Base-by-base conservation (phyloP, 768 basidiomycete genomes). In the Hypholoma fasciculare region DNA sequence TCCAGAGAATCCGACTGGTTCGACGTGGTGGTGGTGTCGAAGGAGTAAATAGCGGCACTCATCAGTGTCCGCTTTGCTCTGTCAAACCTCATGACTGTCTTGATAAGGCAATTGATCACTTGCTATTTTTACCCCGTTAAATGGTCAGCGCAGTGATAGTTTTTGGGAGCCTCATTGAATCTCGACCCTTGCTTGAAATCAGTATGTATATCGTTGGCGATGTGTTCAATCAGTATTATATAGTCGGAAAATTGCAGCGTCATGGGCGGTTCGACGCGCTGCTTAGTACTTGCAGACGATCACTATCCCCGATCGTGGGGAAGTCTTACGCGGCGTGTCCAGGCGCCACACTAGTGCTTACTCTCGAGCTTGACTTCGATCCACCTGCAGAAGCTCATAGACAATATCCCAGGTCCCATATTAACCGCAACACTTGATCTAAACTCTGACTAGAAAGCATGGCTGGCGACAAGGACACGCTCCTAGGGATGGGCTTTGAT, bases 401-500 rank as follows among this genome's bases (percentile, higher is more conserved):
- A 48, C 26, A 16, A 8, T 9, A 16, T 48, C 17, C 26, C 20
- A 11, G 20, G 9, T 6, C 19, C 11, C 46, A 48, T 23, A 14
- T 9, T 26, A 16, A 48, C 27, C 40, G 27, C 42, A 27, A 26
- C 27, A 30, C 19, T 16, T 43, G 20, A n/a, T 19, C 53, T 19
- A 11, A 11, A 17, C 40, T 27, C 40, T 12, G 27, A 49, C 61
- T 52, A n/a, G 20, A 27, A 61, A 64, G 27, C 34, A 82, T 83
- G 81, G 76, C 79, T 53, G 76, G 79, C 63, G 91, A 93, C 72
- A 85, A 82, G 74, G 89, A 92, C 14, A 84, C 85, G 13, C 78
- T 98, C 36, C 65, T 94, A 11, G 77, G 82, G 19, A 95, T 96
- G 92, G 95, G 95, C 12, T 97, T 97, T 64, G 90, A 95, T 60